A percentile compares a stretch with the other conserved stretches of the same genome.
Evolutionary conservation across 2,329 filamentous ascomycete genomes (phyloP).

Genomic region (Colletotrichum orchidophilum): DNA sequence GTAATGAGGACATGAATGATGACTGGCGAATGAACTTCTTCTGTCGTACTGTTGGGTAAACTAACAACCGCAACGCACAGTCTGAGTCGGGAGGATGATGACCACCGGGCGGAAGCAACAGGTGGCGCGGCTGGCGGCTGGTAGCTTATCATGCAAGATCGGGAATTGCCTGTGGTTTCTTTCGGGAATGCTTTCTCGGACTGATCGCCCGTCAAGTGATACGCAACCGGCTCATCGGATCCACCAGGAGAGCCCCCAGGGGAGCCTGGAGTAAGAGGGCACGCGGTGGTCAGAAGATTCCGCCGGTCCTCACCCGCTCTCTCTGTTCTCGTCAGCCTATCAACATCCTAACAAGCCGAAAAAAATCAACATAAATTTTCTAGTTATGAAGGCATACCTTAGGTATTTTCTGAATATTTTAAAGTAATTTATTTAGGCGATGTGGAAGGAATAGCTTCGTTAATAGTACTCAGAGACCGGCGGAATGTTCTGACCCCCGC

Average conservation of each 20-base stretch:
- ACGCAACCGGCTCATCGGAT: constrained; percentile 1
- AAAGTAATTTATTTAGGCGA: no score
- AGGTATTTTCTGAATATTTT: no score
- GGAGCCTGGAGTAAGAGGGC: constrained; percentile 9
- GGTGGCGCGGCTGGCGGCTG: background rate
- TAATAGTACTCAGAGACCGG: no score
- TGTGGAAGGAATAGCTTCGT: no score
- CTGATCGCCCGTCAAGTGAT: background rate
- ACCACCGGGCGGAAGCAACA: background rate
- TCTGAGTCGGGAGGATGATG: background rate
- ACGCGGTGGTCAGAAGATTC: no score
- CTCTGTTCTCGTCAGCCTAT: no score
- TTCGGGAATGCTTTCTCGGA: background rate
- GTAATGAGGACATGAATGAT: background rate
- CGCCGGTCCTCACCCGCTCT: no score
- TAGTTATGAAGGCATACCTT: no score
- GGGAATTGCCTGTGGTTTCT: background rate
- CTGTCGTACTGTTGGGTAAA: no score
- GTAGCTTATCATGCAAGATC: background rate
- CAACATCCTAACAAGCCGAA: no score
- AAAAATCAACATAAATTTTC: no score
- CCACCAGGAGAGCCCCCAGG: constrained; percentile 1
- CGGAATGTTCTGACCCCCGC: no score
- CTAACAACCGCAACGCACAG: background rate
- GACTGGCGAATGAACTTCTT: background rate